Base-by-base conservation (phyloP, 495 filamentous ascomycete species). In the Neurospora sp. region DNA sequence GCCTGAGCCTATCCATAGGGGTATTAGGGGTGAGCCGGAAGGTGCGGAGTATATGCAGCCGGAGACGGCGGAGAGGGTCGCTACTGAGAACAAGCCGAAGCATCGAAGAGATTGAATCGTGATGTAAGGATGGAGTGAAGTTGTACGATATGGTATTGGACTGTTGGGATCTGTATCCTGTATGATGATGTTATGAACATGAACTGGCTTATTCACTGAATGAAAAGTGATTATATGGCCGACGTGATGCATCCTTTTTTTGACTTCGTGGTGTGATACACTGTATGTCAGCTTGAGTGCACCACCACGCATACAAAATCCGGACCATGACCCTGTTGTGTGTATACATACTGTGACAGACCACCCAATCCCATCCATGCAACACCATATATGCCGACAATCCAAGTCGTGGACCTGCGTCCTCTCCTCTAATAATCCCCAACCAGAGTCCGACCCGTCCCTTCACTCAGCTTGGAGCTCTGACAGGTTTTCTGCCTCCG, bases 21-120 rank as follows among this genome's bases (percentile, higher is more conserved):
- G 71, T 10, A 69, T 72, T 5, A 39, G 71, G 8, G 48, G 39
- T 3, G 71, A 27, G 35, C 5, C 5, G 35, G 35, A 37, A 37
- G 77, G 79, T 35, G 83, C 82, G 6, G 78, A 79, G 27, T 72
- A 81, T 70, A 79, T 76, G 59, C 77, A 77, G 0, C 86, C 88
- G 0, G 80, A 82, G 68, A 73, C 77, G 20, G 85, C 88, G 6
- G 83, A 84, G 69, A 85, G 81, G 20, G 71, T 89, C 39, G 87
- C 85, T 70, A 70, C 75, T 5, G 85, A 89, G 80, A 70, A 69
- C 27, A 22, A 22, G 18, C 18, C 41, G 42, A 46, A 9, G 42
- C 42, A 11, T 61, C 68, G 40, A 73, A 5, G 27, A 27, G 69
- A 69, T 27, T n/a, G 65, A 37, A 48, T 9, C 35, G 18, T 27